Evolutionary conservation across 2,329 filamentous ascomycete genomes (phyloP).

Genomic region (Achaetomium macrosporum): DNA sequence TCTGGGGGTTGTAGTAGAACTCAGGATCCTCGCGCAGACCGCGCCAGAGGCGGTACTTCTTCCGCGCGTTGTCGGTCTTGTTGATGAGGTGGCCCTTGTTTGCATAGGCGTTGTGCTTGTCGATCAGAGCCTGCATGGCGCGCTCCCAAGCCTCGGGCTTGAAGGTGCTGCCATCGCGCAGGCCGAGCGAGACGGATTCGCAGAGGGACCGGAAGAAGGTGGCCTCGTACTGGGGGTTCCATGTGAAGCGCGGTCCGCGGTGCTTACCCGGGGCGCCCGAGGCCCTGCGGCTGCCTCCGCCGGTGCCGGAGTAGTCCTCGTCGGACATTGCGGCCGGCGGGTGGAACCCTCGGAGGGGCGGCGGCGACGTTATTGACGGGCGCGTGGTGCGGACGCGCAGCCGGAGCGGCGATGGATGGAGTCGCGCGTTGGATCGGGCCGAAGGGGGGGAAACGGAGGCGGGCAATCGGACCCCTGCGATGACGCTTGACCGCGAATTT

Average conservation of each 20-base stretch:
- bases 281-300: conserved; percentile 10
- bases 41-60: conserved; percentile 57
- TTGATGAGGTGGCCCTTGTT: conserved; percentile 58
- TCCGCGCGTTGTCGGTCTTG: conserved; percentile 58
- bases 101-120: conserved; percentile 51
- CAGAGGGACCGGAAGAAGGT: conserved; percentile 57
- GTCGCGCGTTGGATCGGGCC: background rate
- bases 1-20: conserved; percentile 48
- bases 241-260: conserved; percentile 50
- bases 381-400: background rate
- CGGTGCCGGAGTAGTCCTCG: conserved; percentile 27
- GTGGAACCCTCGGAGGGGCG: conserved; percentile 4
- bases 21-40: conserved; percentile 52
- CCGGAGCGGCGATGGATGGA: conserved; percentile 7
- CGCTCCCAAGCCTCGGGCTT: conserved; percentile 57
- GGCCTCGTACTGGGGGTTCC: conserved; percentile 52
- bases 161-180: conserved; percentile 55
- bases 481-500: background rate
- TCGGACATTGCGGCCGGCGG: conserved; percentile 28
- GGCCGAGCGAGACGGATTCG: conserved; percentile 52
- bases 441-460: conserved; percentile 11
- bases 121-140: conserved; percentile 48
- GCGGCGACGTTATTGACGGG: background rate
- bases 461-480: background rate
- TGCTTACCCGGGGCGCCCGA: conserved; percentile 25